Evolutionary conservation across 257 asterid genomes (phyloP), one percentile per base, ranked within the genome.

Genomic region (Scutellaria minor): DNA sequence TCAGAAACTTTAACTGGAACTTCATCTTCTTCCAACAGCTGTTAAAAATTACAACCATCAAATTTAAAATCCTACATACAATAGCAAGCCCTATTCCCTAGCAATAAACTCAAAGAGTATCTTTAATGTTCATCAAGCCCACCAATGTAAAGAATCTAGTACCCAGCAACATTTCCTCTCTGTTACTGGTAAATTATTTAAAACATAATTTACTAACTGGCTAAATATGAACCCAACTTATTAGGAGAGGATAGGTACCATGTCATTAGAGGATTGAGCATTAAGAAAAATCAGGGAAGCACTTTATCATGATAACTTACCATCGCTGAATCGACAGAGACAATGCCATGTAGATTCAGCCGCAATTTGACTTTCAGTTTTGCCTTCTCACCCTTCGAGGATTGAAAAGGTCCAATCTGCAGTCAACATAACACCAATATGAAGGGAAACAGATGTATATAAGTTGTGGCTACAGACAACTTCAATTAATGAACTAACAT

Each of bases 21-120:
- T 51, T 89, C 96, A 20, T 91, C 98, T 77, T 91, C 98, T 76
- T 93, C 97, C 73, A 91, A 73, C 24, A 91, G 96, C 97, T 93
- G 80, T 10, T 3, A 12, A 45, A 9, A 12, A 9, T 0, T 45
- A 31, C 37, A 10, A 37, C 4, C 4, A n/a, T 12, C 18, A 37
- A 40, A 35, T n/a, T 1, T 12, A 27, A 35, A 46, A 31, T 2
- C 37, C 37, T 31, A 31, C 37, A 31, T 31, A 31, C 2, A 31
- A 31, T 31, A 2, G 37, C 37, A 31, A 31, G 4, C 37, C 37
- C 4, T 31, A 31, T 31, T 31, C 37, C 35, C 37, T 31, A 31
- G 37, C 37, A 31, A 31, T 31, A 31, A 31, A 31, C 37, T 31
- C 5, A 31, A 2, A 4, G 37, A 31, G 37, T 31, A 31, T 1